Percentiles rank a stretch among this genome's conserved stretches.
phyloP scores from a whole-genome alignment of 2,329 filamentous ascomycete genomes.

The Fusarium papillatum region DNA sequence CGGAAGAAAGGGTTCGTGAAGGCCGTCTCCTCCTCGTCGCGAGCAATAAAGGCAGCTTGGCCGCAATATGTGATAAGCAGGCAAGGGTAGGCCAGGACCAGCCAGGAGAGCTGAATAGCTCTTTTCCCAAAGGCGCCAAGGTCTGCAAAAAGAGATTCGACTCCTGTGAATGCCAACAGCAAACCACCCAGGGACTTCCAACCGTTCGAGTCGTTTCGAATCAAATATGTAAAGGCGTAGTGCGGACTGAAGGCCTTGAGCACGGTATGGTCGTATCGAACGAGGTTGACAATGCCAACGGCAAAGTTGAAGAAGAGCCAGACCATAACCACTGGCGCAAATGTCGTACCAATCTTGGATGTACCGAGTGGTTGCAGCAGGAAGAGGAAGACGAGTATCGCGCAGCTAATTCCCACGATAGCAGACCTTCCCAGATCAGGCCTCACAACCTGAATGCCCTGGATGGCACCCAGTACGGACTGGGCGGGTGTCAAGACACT shows the following conservation, averaged over 20 bases:
- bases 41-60: slow-evolving; percentile 80
- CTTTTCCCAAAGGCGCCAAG: slow-evolving; percentile 79
- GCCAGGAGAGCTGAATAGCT: slow-evolving; percentile 82
- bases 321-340: slow-evolving; percentile 76
- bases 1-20: slow-evolving; percentile 80
- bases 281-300: slow-evolving; percentile 75
- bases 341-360: slow-evolving; percentile 68
- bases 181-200: slow-evolving; percentile 80
- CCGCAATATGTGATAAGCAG: slow-evolving; percentile 76
- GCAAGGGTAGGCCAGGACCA: slow-evolving; percentile 77
- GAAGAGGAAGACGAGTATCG: slow-evolving; percentile 75
- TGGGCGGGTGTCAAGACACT: slow-evolving; percentile 79
- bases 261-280: slow-evolving; percentile 64
- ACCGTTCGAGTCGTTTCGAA: slow-evolving; percentile 69
- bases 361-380: slow-evolving; percentile 75
- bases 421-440: slow-evolving; percentile 67
- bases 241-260: slow-evolving; percentile 70
- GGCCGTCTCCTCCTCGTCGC: slow-evolving; percentile 59
- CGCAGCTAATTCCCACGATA: slow-evolving; percentile 74
- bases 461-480: slow-evolving; percentile 77
- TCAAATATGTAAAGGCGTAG: slow-evolving; percentile 72
- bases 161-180: slow-evolving; percentile 80
- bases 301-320: slow-evolving; percentile 75
- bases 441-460: slow-evolving; percentile 71
- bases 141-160: slow-evolving; percentile 85